Conservation (phyloP, 345 rosid species). For the Clarkia xantiana region DNA sequence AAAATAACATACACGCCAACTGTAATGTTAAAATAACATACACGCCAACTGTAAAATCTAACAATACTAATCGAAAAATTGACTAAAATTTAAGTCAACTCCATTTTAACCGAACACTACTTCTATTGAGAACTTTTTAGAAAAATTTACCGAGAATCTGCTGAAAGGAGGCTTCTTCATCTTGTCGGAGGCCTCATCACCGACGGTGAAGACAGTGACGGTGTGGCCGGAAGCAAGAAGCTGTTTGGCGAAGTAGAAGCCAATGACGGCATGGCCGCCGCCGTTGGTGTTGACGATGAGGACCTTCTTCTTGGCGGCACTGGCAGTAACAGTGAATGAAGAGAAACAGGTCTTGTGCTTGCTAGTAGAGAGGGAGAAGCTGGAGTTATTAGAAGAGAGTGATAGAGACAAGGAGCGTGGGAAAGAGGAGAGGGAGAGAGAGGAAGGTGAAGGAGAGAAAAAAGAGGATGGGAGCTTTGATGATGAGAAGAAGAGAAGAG, state of each 20-base stretch:
- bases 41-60: no score
- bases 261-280: conserved; percentile 84
- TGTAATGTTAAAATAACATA: no score
- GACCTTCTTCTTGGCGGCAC: conserved; percentile 65
- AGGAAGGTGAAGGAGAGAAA: conserved; percentile 18
- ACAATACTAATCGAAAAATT: no score
- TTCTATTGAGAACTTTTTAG: background rate
- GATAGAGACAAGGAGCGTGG: conserved; percentile 15
- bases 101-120: no score
- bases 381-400: conserved; percentile 11
- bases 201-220: conserved; percentile 70
- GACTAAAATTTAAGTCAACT: no score
- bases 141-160: conserved; percentile 46
- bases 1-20: no score
- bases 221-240: conserved; percentile 66
- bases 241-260: conserved; percentile 77
- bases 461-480: conserved; percentile 10
- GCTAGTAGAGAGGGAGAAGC: conserved; percentile 2
- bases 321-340: conserved; percentile 34
- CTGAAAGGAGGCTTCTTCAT: conserved; percentile 91
- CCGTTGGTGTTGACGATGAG: conserved; percentile 77
- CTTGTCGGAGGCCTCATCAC: conserved; percentile 70
- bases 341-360: conserved; percentile 6
- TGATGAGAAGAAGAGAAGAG: conserved; percentile 3
- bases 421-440: conserved; percentile 16